Evolutionary conservation across 148 eudicot species (phyloP).

Genomic region (Nepenthes gracilis): DNA sequence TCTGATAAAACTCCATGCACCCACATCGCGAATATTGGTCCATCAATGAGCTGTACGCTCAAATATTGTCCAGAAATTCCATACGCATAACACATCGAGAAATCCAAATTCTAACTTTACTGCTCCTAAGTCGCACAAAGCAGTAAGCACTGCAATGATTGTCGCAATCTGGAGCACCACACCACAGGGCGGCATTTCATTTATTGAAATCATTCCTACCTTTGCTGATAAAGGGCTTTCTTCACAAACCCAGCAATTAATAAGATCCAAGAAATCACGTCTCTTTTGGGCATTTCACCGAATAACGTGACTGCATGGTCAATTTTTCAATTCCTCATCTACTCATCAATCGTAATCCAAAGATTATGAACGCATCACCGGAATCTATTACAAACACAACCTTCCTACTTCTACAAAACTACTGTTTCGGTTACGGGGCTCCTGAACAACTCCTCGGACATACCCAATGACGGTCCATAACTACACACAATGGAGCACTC

Average conservation of each 20-base stretch:
- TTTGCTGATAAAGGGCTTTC: conserved; percentile 29
- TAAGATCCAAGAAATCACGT: conserved; percentile 36
- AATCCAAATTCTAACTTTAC: conserved; percentile 44
- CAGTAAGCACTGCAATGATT: conserved; percentile 33
- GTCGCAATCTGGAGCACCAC: conserved; percentile 49
- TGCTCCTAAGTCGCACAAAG: conserved; percentile 43
- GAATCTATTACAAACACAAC: conserved; percentile 37
- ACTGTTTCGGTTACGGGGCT: not conserved
- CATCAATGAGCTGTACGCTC: conserved; percentile 38
- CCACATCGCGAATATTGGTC: conserved; percentile 68
- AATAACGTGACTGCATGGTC: conserved; percentile 42
- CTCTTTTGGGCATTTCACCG: conserved; percentile 43
- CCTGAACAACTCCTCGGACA: no score
- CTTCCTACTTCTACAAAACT: conserved; percentile 34
- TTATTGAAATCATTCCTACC: conserved; percentile 29
- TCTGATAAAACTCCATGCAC: conserved; percentile 37
- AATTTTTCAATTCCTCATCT: conserved; percentile 44
- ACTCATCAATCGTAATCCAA: conserved; percentile 75
- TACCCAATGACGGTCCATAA: no score
- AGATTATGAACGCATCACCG: conserved; percentile 37
- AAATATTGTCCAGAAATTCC: conserved; percentile 19
- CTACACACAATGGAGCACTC: no score
- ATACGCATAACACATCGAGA: conserved; percentile 27
- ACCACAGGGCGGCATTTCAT: conserved; percentile 34
- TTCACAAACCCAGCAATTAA: conserved; percentile 47